Conservation (phyloP, 495 filamentous ascomycete species). For the Trichoderma orchidacearum region DNA sequence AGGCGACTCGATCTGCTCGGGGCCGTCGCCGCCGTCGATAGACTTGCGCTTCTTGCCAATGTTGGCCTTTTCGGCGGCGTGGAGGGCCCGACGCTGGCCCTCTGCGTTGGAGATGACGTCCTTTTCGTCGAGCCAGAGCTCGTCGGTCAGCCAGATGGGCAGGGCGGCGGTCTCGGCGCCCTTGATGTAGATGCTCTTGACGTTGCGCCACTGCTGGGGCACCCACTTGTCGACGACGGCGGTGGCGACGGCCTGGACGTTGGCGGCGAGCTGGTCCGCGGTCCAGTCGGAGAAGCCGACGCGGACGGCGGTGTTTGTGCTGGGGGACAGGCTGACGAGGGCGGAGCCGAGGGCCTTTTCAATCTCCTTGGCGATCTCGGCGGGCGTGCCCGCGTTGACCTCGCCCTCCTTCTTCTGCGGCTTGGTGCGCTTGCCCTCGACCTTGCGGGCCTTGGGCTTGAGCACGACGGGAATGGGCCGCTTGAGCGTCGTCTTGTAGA, state of each 20-base stretch:
- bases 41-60: conserved; percentile 55
- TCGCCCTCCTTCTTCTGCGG: conserved; percentile 27
- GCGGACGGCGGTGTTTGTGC: conserved; percentile 49
- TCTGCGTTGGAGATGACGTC: conserved; percentile 58
- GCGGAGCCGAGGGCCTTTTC: conserved; percentile 55
- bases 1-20: conserved; percentile 35
- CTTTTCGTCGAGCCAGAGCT: conserved; percentile 73
- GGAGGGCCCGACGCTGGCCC: conserved; percentile 28
- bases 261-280: conserved; percentile 62
- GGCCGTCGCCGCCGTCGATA: conserved; percentile 22
- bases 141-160: conserved; percentile 81
- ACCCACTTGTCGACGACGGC: conserved; percentile 64
- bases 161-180: conserved; percentile 71
- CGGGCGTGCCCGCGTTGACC: conserved; percentile 26
- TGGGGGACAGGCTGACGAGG: conserved; percentile 57
- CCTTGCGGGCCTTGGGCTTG: conserved; percentile 43
- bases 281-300: conserved; percentile 61
- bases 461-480: conserved; percentile 76
- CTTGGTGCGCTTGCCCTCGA: conserved; percentile 52
- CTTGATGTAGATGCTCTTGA: conserved; percentile 79
- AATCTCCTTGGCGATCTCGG: conserved; percentile 55
- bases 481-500: conserved; percentile 68
- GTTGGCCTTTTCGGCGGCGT: conserved; percentile 37
- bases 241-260: conserved; percentile 56
- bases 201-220: conserved; percentile 70